Conservation (phyloP, 768 basidiomycete species). For the Strobilomyces echinocephalus region DNA sequence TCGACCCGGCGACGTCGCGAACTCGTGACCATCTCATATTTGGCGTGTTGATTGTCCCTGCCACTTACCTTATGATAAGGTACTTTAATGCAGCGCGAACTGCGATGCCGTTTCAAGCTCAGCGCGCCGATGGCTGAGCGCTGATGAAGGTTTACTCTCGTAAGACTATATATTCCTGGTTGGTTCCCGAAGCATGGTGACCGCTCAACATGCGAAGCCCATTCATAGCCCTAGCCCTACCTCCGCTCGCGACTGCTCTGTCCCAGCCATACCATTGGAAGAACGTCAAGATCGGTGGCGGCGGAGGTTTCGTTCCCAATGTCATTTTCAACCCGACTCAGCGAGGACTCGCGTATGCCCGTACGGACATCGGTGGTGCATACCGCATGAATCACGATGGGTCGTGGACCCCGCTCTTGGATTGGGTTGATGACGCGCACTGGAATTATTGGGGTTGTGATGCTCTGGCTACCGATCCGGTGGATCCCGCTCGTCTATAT, state of each 20-base stretch:
- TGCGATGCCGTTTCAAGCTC: neutral
- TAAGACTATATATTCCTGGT: conserved; percentile 11
- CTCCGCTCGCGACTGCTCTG: neutral
- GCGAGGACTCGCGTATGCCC: conserved; percentile 60
- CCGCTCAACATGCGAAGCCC: neutral
- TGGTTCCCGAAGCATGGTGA: neutral
- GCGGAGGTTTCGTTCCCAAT: conserved; percentile 45
- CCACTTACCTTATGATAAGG: neutral
- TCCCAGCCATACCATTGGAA: conserved; percentile 53
- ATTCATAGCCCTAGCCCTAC: neutral
- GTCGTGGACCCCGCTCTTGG: conserved; percentile 58
- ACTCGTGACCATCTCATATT: neutral
- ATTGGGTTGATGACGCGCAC: conserved; percentile 43
- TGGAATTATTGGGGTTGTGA: conserved; percentile 64
- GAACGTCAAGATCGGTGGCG: conserved; percentile 49
- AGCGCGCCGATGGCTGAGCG: no score
- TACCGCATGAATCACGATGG: conserved; percentile 59
- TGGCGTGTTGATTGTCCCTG: neutral
- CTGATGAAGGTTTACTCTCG: neutral
- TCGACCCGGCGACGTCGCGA: neutral
- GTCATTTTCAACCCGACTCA: conserved; percentile 58
- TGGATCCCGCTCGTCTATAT: conserved; percentile 51
- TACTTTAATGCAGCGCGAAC: neutral
- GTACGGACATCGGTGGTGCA: conserved; percentile 64
- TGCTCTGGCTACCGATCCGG: conserved; percentile 59